phyloP scores from a whole-genome alignment of 2,329 filamentous ascomycete genomes.

The Trichoderma harzianum region DNA sequence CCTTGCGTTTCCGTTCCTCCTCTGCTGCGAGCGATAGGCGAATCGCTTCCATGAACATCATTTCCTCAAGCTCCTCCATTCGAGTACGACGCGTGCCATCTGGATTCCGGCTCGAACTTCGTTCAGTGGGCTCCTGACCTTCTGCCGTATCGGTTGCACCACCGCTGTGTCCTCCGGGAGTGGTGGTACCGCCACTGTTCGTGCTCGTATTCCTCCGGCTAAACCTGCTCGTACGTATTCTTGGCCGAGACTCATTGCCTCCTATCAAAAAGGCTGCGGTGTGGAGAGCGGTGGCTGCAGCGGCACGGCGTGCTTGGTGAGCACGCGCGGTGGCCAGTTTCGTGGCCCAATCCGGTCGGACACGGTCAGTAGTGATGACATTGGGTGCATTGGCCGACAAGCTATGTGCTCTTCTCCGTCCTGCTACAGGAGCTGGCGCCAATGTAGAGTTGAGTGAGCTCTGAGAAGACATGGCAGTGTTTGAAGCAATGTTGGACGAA shows the following conservation, averaged over 20 bases:
- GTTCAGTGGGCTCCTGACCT: conserved; percentile 25
- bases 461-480: conserved; percentile 80
- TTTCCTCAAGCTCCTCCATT: conserved; percentile 87
- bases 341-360: conserved; percentile 90
- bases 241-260: conserved; percentile 52
- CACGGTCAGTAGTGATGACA: conserved; percentile 87
- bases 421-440: conserved; percentile 40
- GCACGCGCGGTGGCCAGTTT: conserved; percentile 83
- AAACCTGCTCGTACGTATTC: conserved; percentile 48
- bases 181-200: conserved; percentile 31
- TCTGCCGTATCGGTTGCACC: conserved; percentile 23
- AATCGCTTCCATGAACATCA: conserved; percentile 99
- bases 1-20: conserved; percentile 84
- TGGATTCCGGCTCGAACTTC: conserved; percentile 23
- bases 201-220: conserved; percentile 52
- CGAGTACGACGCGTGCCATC: conserved; percentile 43
- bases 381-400: conserved; percentile 79
- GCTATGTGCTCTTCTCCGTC: conserved; percentile 51
- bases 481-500: conserved; percentile 35
- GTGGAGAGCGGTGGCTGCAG: conserved; percentile 89
- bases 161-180: conserved; percentile 26
- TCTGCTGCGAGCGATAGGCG: conserved; percentile 86
- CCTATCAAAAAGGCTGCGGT: conserved; percentile 91
- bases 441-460: conserved; percentile 68
- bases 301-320: conserved; percentile 80